Evolutionary conservation across 83 land plant species (phyloP).

Genomic region (Diphasiastrum complanatum): DNA sequence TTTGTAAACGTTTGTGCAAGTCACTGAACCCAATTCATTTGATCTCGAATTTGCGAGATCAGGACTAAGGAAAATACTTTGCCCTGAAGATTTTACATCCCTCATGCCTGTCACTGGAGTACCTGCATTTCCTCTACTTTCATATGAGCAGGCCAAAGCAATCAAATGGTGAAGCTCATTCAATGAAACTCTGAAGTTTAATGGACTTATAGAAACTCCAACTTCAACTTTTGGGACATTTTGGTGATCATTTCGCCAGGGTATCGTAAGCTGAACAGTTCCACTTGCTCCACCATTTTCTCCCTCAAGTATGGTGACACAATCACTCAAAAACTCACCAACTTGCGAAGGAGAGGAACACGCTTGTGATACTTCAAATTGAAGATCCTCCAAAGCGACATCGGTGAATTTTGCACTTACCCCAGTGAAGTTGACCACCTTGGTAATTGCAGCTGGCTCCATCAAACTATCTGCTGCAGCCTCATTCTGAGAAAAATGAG

Average conservation of each 20-base stretch:
- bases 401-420: conserved; percentile 15
- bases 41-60: no score
- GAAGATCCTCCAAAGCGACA: conserved; percentile 4
- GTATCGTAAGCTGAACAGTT: conserved; percentile 55
- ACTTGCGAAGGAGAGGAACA: conserved; percentile 34
- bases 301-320: conserved; percentile 49
- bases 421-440: conserved; percentile 22
- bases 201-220: conserved; percentile 36
- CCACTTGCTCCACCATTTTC: conserved; percentile 59
- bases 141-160: conserved; percentile 11
- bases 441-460: conserved; percentile 23
- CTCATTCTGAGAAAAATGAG: conserved; percentile 12
- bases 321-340: conserved; percentile 20
- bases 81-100: no score
- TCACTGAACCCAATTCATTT: no score
- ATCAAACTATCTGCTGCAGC: background rate
- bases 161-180: conserved; percentile 26
- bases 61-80: no score
- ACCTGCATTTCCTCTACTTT: no score
- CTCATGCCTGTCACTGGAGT: no score
- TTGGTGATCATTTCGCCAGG: conserved; percentile 64
- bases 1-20: no score
- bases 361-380: conserved; percentile 43
- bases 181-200: conserved; percentile 21
- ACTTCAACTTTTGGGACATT: conserved; percentile 58